Percentiles rank a stretch among this genome's conserved stretches.
Evolutionary conservation across 352 stramenopile genomes (phyloP).

Genomic region (Phytophthora tentaculata): DNA sequence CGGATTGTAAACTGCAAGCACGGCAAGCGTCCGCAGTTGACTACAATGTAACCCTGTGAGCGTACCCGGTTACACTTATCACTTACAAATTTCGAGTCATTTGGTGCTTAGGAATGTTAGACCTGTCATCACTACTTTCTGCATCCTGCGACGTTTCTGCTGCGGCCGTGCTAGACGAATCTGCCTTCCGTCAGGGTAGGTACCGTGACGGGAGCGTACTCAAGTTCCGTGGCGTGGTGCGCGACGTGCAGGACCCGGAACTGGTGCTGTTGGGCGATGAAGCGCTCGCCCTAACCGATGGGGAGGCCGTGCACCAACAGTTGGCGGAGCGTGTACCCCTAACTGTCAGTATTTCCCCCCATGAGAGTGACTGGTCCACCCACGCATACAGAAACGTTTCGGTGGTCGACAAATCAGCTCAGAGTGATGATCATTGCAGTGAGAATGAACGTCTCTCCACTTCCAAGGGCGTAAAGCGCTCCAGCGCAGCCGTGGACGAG

Average conservation of each 20-base stretch:
- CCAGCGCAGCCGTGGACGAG: slow-evolving; percentile 40
- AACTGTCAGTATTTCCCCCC: slow-evolving; percentile 65
- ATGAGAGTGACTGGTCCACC: slow-evolving; percentile 60
- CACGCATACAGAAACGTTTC: slow-evolving; percentile 33
- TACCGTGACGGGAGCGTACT: slow-evolving; percentile 67
- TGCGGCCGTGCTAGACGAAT: slow-evolving; percentile 57
- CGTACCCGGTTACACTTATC: slow-evolving; percentile 1
- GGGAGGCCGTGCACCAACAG: slow-evolving; percentile 18
- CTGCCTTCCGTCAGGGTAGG: slow-evolving; percentile 44
- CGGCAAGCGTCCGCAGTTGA: neutral
- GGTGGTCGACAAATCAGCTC: neutral
- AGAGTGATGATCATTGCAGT: slow-evolving; percentile 16
- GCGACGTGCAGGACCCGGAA: slow-evolving; percentile 78
- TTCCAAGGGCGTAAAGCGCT: slow-evolving; percentile 51
- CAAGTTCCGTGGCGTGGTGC: slow-evolving; percentile 72
- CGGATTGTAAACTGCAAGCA: neutral
- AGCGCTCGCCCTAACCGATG: neutral
- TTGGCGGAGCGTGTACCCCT: slow-evolving; percentile 72
- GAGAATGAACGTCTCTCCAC: slow-evolving; percentile 18
- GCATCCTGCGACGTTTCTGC: slow-evolving; percentile 12
- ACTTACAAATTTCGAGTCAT: slow-evolving; percentile 7
- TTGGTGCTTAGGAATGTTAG: slow-evolving; percentile 18
- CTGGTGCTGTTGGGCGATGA: slow-evolving; percentile 51
- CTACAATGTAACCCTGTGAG: slow-evolving; percentile 4
- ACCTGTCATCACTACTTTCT: slow-evolving; percentile 18